phyloP scores from a whole-genome alignment of 257 asterid species.

The Przewalskia tangutica region DNA sequence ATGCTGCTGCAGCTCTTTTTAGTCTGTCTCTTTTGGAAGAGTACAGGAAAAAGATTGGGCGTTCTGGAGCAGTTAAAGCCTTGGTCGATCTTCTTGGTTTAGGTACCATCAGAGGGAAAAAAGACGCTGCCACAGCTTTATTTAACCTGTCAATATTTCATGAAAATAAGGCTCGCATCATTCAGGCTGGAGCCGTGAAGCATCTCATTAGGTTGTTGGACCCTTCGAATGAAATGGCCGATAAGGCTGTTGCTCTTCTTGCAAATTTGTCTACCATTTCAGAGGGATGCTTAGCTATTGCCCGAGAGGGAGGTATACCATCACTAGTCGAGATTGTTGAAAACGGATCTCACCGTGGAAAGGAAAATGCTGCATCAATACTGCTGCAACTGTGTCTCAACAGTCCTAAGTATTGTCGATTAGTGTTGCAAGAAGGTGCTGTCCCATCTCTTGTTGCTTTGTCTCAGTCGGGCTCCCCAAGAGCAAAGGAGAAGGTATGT shows the following conservation, averaged over 20 bases:
- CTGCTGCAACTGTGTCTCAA: constrained; percentile 72
- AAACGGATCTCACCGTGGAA: constrained; percentile 74
- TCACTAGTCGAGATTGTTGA: constrained; percentile 75
- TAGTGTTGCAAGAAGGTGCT: constrained; percentile 91
- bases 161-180: constrained; percentile 86
- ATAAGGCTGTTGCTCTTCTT: constrained; percentile 87
- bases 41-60: constrained; percentile 68
- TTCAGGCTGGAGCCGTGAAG: constrained; percentile 87
- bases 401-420: constrained; percentile 56
- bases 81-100: constrained; percentile 68
- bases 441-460: constrained; percentile 94
- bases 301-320: constrained; percentile 78
- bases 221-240: constrained; percentile 66
- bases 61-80: constrained; percentile 70
- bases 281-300: constrained; percentile 87
- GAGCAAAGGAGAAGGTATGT: constrained; percentile 92
- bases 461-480: constrained; percentile 78
- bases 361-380: constrained; percentile 87
- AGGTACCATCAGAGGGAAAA: constrained; percentile 79
- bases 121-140: constrained; percentile 91
- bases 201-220: constrained; percentile 58
- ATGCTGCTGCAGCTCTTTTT: constrained; percentile 90
- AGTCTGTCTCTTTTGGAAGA: constrained; percentile 86
- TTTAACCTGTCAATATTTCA: constrained; percentile 79
- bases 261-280: constrained; percentile 68